A percentile compares a stretch with the other conserved stretches of the same genome.
Evolutionary conservation across 306 rosid genomes (phyloP).

Genomic region (Cicer bijugum): DNA sequence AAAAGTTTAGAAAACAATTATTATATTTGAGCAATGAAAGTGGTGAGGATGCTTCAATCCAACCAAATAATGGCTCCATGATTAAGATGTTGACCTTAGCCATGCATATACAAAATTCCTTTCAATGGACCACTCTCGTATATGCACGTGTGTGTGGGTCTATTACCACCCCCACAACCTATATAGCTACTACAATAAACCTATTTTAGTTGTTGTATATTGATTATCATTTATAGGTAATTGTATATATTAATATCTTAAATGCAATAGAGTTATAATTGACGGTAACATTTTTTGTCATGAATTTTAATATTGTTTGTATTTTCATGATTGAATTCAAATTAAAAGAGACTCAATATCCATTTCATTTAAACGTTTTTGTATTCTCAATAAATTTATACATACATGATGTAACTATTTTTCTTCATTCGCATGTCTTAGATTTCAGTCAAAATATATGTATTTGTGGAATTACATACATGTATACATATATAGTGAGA

Average conservation of each 20-base stretch:
- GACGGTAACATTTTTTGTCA: no score
- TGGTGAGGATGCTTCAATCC: constrained; percentile 53
- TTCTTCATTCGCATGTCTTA: not conserved
- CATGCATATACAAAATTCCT: constrained; percentile 65
- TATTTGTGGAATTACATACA: constrained; percentile 3
- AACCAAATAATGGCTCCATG: constrained; percentile 72
- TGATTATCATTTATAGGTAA: no score
- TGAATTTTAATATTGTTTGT: no score
- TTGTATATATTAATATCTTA: no score
- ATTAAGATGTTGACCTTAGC: constrained; percentile 78
- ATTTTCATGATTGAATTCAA: no score
- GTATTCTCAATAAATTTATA: no score
- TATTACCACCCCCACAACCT: constrained; percentile 43
- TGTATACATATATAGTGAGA: not conserved
- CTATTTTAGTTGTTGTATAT: not conserved
- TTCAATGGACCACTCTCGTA: constrained; percentile 66
- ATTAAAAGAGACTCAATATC: no score
- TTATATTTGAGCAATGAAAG: constrained; percentile 45
- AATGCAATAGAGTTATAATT: no score
- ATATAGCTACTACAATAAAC: not conserved
- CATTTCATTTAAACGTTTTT: no score
- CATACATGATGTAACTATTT: no score
- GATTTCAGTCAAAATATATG: constrained; percentile 32
- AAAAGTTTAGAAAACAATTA: constrained; percentile 34
- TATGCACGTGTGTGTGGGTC: constrained; percentile 88